Evolutionary conservation across 2,329 filamentous ascomycete species (phyloP).

Genomic region (Cordyceps farinosa): DNA sequence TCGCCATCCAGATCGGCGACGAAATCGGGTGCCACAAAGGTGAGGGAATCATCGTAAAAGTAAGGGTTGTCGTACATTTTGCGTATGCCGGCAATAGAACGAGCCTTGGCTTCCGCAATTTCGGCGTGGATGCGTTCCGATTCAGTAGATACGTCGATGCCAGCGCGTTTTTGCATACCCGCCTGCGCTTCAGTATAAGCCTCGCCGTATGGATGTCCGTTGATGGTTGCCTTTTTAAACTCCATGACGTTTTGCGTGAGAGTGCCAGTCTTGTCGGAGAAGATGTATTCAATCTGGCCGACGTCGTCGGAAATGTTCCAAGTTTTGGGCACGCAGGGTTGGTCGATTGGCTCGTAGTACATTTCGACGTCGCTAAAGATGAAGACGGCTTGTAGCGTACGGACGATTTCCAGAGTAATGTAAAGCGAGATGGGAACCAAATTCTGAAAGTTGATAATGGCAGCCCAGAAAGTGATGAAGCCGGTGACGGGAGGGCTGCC

Average conservation of each 20-base stretch:
- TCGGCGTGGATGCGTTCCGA: constrained; percentile 67
- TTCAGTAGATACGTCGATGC: constrained; percentile 81
- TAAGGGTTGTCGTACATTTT: constrained; percentile 85
- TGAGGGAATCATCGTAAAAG: constrained; percentile 82
- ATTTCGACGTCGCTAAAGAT: constrained; percentile 95
- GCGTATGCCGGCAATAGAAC: constrained; percentile 70
- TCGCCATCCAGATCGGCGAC: constrained; percentile 77
- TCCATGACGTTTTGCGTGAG: constrained; percentile 98
- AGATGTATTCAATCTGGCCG: constrained; percentile 98
- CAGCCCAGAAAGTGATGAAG: constrained; percentile 96
- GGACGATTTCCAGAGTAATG: constrained; percentile 93
- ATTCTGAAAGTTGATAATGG: constrained; percentile 93
- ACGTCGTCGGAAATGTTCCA: constrained; percentile 99
- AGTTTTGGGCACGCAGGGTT: constrained; percentile 92
- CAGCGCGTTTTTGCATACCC: constrained; percentile 89
- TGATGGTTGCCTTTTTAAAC: constrained; percentile 97
- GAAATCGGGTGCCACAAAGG: constrained; percentile 88
- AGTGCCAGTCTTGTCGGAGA: constrained; percentile 96
- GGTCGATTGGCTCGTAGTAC: constrained; percentile 94
- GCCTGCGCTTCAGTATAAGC: constrained; percentile 96
- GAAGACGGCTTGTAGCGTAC: constrained; percentile 89
- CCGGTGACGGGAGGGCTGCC: constrained; percentile 73
- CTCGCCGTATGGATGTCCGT: constrained; percentile 93
- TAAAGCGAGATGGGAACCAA: constrained; percentile 98
- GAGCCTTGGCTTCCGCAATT: constrained; percentile 72